Evolutionary conservation across 441 rosid species (phyloP), one percentile per base, ranked within the genome.

Genomic region (Flueggea neowawraea): DNA sequence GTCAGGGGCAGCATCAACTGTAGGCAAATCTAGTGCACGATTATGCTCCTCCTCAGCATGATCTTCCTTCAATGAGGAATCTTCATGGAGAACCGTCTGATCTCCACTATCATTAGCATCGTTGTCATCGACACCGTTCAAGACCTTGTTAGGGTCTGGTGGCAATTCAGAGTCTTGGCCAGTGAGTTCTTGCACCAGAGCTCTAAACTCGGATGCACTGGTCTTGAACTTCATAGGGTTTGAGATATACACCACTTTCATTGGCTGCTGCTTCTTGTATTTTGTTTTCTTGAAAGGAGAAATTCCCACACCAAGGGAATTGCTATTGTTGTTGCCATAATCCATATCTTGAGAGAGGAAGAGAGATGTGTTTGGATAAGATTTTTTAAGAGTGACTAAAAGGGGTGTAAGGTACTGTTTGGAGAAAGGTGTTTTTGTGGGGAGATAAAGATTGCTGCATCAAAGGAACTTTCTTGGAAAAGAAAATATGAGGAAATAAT

Each of bases 191-290:
- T 86, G 87, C 54, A 86, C 92, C 55, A 84, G 45, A 53, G 80
- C 78, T 59, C 78, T 69, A 70, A 86, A 86, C 53, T 73, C 45
- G 3, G 92, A 84, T 48, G 83, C 82, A 57, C 76, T 68, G 33
- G 73, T 67, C 57, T 72, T 70, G 73, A 85, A 80, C 75, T 57
- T 75, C 68, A 82, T 75, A 66, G 90, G 90, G 73, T 79, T 85
- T 22, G 92, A 73, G 63, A 84, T 86, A 84, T 86, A 78, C 12
- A 86, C 89, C 39, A 86, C 83, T 68, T 78, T 86, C 82, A 84
- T 60, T 2, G 78, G 74, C 39, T 72, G 59, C 41, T 61, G 68
- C 53, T 67, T 70, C 57, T 54, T 69, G 67, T 65, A 8, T 71
- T 68, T 71, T 58, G 57, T 1, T 15, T 67, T 76, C 17, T 55